Percentiles rank a stretch among this genome's conserved stretches.
phyloP scores from a whole-genome alignment of 257 asterid species.

The Linaria vulgaris region DNA sequence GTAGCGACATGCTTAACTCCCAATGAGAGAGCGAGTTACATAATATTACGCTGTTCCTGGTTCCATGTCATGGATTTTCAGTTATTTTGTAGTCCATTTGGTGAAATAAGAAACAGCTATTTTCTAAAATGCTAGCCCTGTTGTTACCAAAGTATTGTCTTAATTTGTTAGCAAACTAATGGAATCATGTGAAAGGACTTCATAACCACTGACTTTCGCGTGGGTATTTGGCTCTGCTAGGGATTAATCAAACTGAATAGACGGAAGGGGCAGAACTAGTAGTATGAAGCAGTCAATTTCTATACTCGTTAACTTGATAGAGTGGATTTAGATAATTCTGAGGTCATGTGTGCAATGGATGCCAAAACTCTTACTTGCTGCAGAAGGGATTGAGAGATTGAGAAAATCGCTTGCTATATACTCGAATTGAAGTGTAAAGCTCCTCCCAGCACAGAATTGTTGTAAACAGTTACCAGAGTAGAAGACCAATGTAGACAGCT shows the following conservation, averaged over 20 bases:
- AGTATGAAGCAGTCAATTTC: background rate
- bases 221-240: background rate
- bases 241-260: background rate
- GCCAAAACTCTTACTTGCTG: background rate
- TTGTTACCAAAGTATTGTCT: background rate
- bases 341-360: background rate
- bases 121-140: slow-evolving; percentile 13
- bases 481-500: too few species aligned
- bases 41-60: background rate
- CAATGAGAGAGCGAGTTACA: too few species aligned
- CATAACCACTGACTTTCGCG: slow-evolving; percentile 2
- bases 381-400: background rate
- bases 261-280: background rate
- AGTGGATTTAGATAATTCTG: background rate
- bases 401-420: background rate
- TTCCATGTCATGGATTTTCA: background rate
- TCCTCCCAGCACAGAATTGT: too few species aligned
- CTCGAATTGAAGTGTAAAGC: too few species aligned
- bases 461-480: too few species aligned
- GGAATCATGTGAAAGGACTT: background rate
- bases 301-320: background rate
- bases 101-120: slow-evolving; percentile 5
- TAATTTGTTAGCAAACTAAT: slow-evolving; percentile 1
- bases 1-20: too few species aligned
- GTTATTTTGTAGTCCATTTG: background rate